phyloP scores from a whole-genome alignment of 208 protist genomes.

The Crithidia sp. region DNA sequence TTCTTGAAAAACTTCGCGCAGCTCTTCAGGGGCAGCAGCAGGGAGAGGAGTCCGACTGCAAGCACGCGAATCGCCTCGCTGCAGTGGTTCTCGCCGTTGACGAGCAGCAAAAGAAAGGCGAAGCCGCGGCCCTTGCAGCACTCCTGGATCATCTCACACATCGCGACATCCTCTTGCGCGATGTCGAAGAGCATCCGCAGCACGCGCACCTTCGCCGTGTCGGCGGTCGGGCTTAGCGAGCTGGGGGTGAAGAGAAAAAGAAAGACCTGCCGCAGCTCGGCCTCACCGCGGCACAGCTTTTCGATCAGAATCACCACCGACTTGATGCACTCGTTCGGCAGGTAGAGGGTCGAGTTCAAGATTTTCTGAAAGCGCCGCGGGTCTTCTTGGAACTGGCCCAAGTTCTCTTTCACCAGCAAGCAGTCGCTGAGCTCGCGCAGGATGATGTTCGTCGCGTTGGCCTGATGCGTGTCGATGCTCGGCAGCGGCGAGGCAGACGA shows the following conservation, averaged over 20 bases:
- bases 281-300: conserved; percentile 78
- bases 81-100: conserved; percentile 74
- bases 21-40: conserved; percentile 75
- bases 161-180: conserved; percentile 59
- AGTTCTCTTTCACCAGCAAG: conserved; percentile 69
- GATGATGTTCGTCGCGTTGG: conserved; percentile 57
- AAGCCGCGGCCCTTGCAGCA: conserved; percentile 68
- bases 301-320: conserved; percentile 81
- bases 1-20: conserved; percentile 70
- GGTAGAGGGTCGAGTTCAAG: conserved; percentile 49
- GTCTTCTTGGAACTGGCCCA: conserved; percentile 59
- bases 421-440: conserved; percentile 87
- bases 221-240: conserved; percentile 29
- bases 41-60: conserved; percentile 77
- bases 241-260: conserved; percentile 62
- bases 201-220: conserved; percentile 75
- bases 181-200: conserved; percentile 92
- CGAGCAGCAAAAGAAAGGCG: conserved; percentile 67
- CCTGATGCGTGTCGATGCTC: conserved; percentile 10
- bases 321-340: conserved; percentile 79
- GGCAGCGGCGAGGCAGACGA: neutral
- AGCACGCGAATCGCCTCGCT: conserved; percentile 84
- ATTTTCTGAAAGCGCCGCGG: conserved; percentile 64
- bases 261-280: conserved; percentile 69
- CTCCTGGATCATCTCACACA: conserved; percentile 70